Conservation (phyloP, 768 basidiomycete species). For the Leccinum uliginosum region DNA sequence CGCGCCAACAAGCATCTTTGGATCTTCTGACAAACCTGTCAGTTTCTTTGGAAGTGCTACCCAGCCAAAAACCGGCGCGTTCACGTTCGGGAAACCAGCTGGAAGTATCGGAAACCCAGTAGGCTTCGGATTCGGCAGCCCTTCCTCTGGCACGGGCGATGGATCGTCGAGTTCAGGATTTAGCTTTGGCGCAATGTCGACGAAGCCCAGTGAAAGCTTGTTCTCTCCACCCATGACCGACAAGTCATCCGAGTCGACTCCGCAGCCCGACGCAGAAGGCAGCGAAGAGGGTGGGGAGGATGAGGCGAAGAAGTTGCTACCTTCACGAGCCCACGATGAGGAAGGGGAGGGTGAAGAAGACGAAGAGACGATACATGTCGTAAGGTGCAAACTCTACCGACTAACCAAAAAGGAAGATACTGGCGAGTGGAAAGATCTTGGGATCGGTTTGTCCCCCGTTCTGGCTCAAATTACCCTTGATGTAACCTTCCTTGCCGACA, state of each 20-base stretch:
- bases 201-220: constrained; percentile 20
- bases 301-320: constrained; percentile 20
- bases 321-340: constrained; percentile 46
- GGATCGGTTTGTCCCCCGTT: constrained; percentile 49
- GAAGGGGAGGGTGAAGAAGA: constrained; percentile 82
- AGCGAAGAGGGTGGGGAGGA: constrained; percentile 30
- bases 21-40: constrained; percentile 22
- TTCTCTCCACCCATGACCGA: constrained; percentile 29
- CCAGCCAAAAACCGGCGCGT: constrained; percentile 20
- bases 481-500: constrained; percentile 22
- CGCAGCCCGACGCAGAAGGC: constrained; percentile 23
- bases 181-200: constrained; percentile 19
- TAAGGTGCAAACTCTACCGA: constrained; percentile 60
- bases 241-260: constrained; percentile 28
- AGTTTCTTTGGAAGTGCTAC: constrained; percentile 28
- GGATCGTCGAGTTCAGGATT: constrained; percentile 18
- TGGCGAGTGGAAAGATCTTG: constrained; percentile 60
- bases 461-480: not conserved
- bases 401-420: constrained; percentile 47
- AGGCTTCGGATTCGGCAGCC: constrained; percentile 47
- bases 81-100: constrained; percentile 29
- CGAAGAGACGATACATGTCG: constrained; percentile 60
- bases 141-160: constrained; percentile 19
- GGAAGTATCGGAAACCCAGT: constrained; percentile 62
- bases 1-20: constrained; percentile 18